Percentiles rank a stretch among this genome's conserved stretches.
These are phyloP conservation scores for Hondaea fermentalgiana DNA, from an alignment of 108 stramenopile species.

Conservation along the genomic window DNA sequence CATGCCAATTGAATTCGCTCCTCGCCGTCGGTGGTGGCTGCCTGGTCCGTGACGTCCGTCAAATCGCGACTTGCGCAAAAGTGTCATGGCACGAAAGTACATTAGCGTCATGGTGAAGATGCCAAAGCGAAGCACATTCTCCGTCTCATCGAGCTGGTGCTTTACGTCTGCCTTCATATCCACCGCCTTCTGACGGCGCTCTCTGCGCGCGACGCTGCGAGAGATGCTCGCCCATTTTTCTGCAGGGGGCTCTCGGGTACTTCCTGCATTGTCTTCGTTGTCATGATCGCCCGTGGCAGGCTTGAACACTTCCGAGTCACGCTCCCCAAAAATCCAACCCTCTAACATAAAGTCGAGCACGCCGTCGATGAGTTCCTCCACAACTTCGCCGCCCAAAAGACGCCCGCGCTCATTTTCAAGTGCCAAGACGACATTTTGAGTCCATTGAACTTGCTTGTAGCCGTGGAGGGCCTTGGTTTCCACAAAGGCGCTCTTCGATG, in stretches of 20 bases:
- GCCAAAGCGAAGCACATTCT: constrained; percentile 36
- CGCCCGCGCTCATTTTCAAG: constrained; percentile 45
- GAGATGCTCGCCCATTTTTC: constrained; percentile 13
- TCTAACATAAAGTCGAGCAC: constrained; percentile 59
- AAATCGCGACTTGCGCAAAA: constrained; percentile 24
- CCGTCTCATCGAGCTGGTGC: constrained; percentile 25
- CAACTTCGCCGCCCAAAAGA: constrained; percentile 40
- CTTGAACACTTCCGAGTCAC: constrained; percentile 21
- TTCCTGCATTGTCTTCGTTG: not conserved
- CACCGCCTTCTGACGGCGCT: constrained; percentile 22
- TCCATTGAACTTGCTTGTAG: constrained; percentile 46
- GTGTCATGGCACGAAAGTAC: constrained; percentile 46
- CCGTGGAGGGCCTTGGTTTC: constrained; percentile 46
- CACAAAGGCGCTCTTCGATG: constrained; percentile 31
- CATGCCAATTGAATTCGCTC: not conserved
- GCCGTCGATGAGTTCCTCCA: constrained; percentile 45
- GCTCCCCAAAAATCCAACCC: constrained; percentile 62
- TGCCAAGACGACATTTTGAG: constrained; percentile 34
- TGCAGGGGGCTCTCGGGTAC: not conserved
- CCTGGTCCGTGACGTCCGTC: not conserved
- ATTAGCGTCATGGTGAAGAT: constrained; percentile 36
- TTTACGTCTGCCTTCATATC: not conserved
- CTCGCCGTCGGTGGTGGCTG: not conserved
- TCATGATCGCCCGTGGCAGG: not conserved
- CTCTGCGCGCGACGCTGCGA: not conserved